Evolutionary conservation across 2,329 filamentous ascomycete species (phyloP).

Genomic region (Fusarium buxicola): DNA sequence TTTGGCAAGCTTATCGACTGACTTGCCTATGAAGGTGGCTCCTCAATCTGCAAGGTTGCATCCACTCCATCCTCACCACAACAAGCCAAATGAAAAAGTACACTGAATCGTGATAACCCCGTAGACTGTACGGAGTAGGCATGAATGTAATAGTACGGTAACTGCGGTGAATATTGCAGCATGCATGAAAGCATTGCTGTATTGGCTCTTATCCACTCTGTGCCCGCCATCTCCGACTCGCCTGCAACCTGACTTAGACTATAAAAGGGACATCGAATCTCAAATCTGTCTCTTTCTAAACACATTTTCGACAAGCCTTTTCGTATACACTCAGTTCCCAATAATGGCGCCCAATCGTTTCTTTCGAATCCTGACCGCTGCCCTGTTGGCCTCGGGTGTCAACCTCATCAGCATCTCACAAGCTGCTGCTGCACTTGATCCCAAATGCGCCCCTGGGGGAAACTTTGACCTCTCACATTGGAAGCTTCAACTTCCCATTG

Average conservation of each 20-base stretch:
- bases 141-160: not conserved
- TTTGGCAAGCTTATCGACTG: not conserved
- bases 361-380: not conserved
- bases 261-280: not conserved
- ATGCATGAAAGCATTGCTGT: not conserved
- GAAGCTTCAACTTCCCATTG: conserved; percentile 55
- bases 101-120: too few species aligned
- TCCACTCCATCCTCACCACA: not conserved
- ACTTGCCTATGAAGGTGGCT: not conserved
- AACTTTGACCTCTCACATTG: conserved; percentile 51
- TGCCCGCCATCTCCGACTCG: not conserved
- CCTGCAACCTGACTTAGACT: not conserved
- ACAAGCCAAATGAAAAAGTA: not conserved
- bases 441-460: conserved; percentile 25
- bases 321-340: not conserved
- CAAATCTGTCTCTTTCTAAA: not conserved
- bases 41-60: not conserved
- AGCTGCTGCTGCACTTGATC: not conserved
- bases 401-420: not conserved
- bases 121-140: too few species aligned
- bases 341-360: not conserved
- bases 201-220: not conserved
- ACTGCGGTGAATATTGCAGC: not conserved
- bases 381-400: not conserved
- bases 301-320: not conserved